These are phyloP conservation scores for Solanum peruvianum DNA, from an alignment of 257 asterid genomes.

Conservation along the genomic window DNA sequence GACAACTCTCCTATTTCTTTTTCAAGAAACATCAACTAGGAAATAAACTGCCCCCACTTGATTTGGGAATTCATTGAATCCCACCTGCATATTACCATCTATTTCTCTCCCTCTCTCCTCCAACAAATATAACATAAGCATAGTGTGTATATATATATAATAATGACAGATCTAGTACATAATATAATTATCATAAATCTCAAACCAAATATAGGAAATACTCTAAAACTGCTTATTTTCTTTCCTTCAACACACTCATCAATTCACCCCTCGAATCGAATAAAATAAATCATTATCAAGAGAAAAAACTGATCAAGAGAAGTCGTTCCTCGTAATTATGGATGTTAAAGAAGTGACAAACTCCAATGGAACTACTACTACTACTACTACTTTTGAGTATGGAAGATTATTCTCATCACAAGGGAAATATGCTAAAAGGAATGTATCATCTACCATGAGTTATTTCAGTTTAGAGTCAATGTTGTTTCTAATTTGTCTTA, in stretches of 20 bases:
- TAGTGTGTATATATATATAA: not conserved
- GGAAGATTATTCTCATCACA: not conserved
- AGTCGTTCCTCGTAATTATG: not conserved
- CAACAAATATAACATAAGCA: not conserved
- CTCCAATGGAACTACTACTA: not conserved
- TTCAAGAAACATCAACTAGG: slow-evolving; percentile 1
- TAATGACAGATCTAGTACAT: not conserved
- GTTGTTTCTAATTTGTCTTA: slow-evolving; percentile 9
- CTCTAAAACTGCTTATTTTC: not conserved
- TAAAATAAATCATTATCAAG: not conserved
- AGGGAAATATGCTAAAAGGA: not conserved
- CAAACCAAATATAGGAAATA: not conserved
- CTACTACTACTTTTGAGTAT: not conserved
- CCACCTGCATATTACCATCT: not conserved
- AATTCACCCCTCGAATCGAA: not conserved
- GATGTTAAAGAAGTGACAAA: not conserved
- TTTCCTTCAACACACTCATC: not conserved
- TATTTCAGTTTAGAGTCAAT: slow-evolving; percentile 14
- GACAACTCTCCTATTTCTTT: not conserved
- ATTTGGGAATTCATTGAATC: slow-evolving; percentile 5
- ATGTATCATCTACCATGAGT: not conserved
- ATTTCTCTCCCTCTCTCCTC: not conserved
- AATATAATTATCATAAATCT: not conserved
- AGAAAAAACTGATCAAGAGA: not conserved
- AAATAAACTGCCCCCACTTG: slow-evolving; percentile 1